Evolutionary conservation across 2,329 filamentous ascomycete species (phyloP), one percentile per base, ranked within the genome.

Genomic region (Neodidymelliopsis sp.): DNA sequence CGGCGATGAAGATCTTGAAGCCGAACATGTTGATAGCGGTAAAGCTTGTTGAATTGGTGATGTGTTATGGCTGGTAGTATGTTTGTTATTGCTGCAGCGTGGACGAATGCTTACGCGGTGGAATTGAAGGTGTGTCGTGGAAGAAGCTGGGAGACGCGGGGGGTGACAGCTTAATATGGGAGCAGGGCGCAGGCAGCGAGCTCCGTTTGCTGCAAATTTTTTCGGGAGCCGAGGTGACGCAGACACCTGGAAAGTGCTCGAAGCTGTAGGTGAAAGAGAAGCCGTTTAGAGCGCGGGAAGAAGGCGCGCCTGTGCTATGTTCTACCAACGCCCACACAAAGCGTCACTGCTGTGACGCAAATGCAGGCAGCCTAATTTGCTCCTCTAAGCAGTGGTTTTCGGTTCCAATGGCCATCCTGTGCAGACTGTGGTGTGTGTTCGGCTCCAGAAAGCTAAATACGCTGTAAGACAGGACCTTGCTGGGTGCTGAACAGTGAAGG

Each of bases 21-120:
- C 51, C 57, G 53, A 65, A 46, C 65, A 67, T 68, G 43, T 34
- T 64, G 59, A 54, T 40, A 49, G 50, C 36, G 41, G 47, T 57
- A 49, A 56, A 39, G 37, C 49, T 51, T 34, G 31, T 34, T 25
- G 34, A 46, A 31, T 57, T 59, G 56, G 45, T 39, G 44, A 57
- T 57, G 39, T 18, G 43, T 42, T 62, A 59, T 57, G 57, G 59
- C 58, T 60, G 51, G 36, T 37, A 45, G 29, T 50, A 50, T 50
- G 47, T 50, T 50, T 12, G 16, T 31, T 50, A 59, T 43, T 45
- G 54, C 60, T 66, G 60, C 54, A 59, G 49, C 50, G 50, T 54
- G 59, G 56, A 57, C 47, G 36, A 50, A 50, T 50, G 40, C 40
- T 45, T 45, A 35, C 35, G 25, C 47, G 20, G 13, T 49, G 30